Base-by-base conservation (phyloP, 768 basidiomycete genomes). In the Lentinula lateritia region DNA sequence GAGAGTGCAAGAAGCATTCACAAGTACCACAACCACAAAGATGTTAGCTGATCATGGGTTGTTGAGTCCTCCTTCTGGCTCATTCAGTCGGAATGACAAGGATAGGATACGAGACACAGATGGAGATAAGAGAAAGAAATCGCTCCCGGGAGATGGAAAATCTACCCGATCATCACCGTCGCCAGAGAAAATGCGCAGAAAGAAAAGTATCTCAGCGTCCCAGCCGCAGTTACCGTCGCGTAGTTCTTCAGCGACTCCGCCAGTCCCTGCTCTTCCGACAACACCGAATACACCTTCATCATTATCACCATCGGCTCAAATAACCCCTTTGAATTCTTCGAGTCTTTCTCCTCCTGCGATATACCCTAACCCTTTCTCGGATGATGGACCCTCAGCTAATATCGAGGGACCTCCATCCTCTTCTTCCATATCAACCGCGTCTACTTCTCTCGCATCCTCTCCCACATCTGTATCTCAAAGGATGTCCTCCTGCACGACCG, bases 1-100 rank as follows among this genome's bases (percentile, higher is more conserved):
- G 67, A 82, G 80, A 63, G 90, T 92, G n/a, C 91, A 93, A 66
- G 84, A 85, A 67, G 85, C 87, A 15, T 92, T 83, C 66, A 91
- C 89, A 16, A 90, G 84, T 66, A 92, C 90, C 16, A 85, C 80
- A 38, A 88, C 89, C 18, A 90, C 88, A 6, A 78, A 83, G 52
- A 85, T 84, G 67, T 77, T 91, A 39, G 82, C 82, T 63, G 83
- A 86, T 0, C 86, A 90, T 66, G 88, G 88, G 9, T 71, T 90
- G 28, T 75, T 91, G 67, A 63, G 61, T 59, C 68, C 69, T 56
- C 68, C 66, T 38, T 68, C 72, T 52, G 62, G 62, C n/a, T 61
- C 66, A 54, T 63, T 66, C 32, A 70, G 72, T 63, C 65, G 66
- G 56, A 62, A 43, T 59, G 61, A 64, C 61, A 61, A 48, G 65